phyloP scores from a whole-genome alignment of 1,284 basidiomycete species.

The Volvariella volvacea region DNA sequence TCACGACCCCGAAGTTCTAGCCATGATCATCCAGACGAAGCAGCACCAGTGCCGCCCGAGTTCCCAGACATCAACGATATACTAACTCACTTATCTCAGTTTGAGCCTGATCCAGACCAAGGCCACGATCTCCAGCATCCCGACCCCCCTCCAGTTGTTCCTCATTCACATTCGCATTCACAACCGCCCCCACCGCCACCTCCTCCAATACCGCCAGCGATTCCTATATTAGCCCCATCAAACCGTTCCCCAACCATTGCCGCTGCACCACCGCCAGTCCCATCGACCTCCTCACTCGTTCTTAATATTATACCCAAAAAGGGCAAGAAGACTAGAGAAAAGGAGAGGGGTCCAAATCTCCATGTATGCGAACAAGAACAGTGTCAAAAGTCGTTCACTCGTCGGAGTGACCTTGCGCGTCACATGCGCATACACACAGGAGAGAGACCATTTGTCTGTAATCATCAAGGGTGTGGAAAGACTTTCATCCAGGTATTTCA shows the following conservation, averaged over 20 bases:
- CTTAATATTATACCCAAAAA: constrained; percentile 26
- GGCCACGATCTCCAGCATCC: constrained; percentile 29
- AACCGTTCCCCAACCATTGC: constrained; percentile 12
- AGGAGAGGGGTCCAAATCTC: constrained; percentile 32
- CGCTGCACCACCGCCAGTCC: constrained; percentile 31
- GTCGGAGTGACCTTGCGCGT: constrained; percentile 68
- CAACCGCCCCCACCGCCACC: constrained; percentile 23
- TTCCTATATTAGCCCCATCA: constrained; percentile 11
- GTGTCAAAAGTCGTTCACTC: constrained; percentile 70
- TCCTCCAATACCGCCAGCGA: constrained; percentile 5
- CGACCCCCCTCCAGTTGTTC: constrained; percentile 39
- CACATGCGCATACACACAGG: constrained; percentile 88
- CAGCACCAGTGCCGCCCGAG: constrained; percentile 40
- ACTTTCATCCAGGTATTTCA: constrained; percentile 75
- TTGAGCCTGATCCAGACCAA: constrained; percentile 48
- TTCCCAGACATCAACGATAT: constrained; percentile 72
- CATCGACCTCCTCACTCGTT: constrained; percentile 38
- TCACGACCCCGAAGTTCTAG: constrained; percentile 17
- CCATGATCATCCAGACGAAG: constrained; percentile 19
- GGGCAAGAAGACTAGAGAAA: constrained; percentile 31
- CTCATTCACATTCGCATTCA: constrained; percentile 23
- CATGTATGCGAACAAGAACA: constrained; percentile 58
- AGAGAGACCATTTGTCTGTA: constrained; percentile 76
- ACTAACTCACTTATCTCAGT: constrained; percentile 62
- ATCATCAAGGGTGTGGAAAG: constrained; percentile 69